Percentiles rank a stretch among this genome's conserved stretches.
These are phyloP conservation scores for Paraphaeosphaeria minitans DNA, from an alignment of 2,329 filamentous ascomycete species.

Conservation along the genomic window DNA sequence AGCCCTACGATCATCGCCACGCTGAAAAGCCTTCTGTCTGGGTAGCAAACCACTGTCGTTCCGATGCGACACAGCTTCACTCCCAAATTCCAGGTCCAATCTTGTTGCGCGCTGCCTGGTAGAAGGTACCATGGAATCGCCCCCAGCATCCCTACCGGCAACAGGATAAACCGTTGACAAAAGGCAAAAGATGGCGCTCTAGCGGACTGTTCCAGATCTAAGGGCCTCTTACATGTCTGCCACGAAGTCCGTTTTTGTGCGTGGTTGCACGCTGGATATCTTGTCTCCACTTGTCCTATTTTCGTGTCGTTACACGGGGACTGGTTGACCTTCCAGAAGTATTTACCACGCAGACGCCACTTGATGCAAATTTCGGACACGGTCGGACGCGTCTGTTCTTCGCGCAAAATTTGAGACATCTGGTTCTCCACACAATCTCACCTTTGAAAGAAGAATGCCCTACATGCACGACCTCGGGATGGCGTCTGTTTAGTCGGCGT, in stretches of 20 bases:
- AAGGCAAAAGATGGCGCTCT: neutral
- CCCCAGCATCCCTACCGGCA: neutral
- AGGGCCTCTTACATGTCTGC: neutral
- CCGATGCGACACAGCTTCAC: neutral
- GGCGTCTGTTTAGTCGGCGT: neutral
- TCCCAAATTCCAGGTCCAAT: neutral
- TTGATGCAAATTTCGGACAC: neutral
- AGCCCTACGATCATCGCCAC: neutral
- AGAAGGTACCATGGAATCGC: slow-evolving; percentile 1
- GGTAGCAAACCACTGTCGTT: neutral
- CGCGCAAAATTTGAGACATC: neutral
- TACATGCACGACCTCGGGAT: neutral
- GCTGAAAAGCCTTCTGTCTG: neutral
- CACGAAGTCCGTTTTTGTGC: slow-evolving; percentile 6
- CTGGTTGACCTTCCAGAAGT: neutral
- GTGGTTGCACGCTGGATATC: neutral
- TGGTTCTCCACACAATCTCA: neutral
- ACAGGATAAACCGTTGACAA: neutral
- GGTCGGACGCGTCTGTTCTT: neutral
- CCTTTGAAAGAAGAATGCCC: neutral
- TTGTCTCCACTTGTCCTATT: neutral
- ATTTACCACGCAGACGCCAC: slow-evolving; percentile 2
- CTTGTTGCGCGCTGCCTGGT: slow-evolving; percentile 8
- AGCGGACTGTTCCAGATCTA: neutral
- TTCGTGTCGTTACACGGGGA: neutral